Percentiles rank a stretch among this genome's conserved stretches.
Evolutionary conservation across 1,284 basidiomycete genomes (phyloP).

Genomic region (Cutaneotrichosporon daszewskae): DNA sequence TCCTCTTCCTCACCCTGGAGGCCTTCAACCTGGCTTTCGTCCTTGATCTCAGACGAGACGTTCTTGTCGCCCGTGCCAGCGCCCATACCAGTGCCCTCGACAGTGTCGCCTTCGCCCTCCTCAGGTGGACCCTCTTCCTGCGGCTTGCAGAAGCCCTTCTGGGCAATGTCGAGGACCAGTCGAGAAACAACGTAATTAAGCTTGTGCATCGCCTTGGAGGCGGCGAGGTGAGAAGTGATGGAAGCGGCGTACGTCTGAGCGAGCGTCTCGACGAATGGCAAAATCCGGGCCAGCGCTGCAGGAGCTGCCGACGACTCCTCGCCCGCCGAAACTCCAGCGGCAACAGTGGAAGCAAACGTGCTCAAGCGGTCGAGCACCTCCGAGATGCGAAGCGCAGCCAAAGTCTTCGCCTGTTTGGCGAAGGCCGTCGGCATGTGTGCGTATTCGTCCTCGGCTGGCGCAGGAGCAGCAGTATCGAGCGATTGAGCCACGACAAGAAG

Average conservation of each 20-base stretch:
- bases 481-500: constrained; percentile 62
- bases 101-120: constrained; percentile 52
- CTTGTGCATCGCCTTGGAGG: constrained; percentile 73
- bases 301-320: constrained; percentile 12
- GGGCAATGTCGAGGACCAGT: constrained; percentile 66
- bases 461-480: constrained; percentile 43
- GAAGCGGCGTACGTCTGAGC: constrained; percentile 52
- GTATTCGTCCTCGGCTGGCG: constrained; percentile 33
- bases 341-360: constrained; percentile 17
- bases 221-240: constrained; percentile 19
- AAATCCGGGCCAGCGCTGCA: constrained; percentile 27
- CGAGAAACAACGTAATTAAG: constrained; percentile 72
- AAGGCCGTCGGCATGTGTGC: constrained; percentile 34
- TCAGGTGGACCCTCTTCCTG: constrained; percentile 56
- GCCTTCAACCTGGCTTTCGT: constrained; percentile 95
- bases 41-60: constrained; percentile 85
- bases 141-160: constrained; percentile 89
- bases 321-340: constrained; percentile 8
- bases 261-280: constrained; percentile 53
- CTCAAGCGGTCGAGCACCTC: constrained; percentile 38
- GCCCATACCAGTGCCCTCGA: constrained; percentile 76
- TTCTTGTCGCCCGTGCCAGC: constrained; percentile 78
- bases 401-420: constrained; percentile 19
- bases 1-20: constrained; percentile 68
- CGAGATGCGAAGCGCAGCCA: constrained; percentile 31